Evolutionary conservation across 352 stramenopile genomes (phyloP).

Genomic region (Globisporangium apiculatum): DNA sequence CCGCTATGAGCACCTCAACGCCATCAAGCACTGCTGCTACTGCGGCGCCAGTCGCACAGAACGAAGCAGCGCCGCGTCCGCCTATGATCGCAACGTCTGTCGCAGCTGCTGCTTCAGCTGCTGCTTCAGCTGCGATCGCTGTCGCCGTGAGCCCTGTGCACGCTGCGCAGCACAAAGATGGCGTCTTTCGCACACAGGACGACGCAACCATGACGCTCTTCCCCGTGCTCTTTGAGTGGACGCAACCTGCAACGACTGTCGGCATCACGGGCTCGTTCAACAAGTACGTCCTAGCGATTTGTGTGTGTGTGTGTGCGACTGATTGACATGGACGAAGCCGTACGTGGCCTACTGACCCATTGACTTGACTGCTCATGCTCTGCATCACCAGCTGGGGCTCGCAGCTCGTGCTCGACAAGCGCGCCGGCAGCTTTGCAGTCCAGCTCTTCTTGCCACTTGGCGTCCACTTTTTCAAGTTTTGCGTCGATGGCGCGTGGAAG

Average conservation of each 20-base stretch:
- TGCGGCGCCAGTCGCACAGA: not conserved
- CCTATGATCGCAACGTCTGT: not conserved
- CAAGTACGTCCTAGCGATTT: constrained; percentile 32
- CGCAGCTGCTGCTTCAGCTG: not conserved
- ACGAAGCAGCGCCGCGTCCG: not conserved
- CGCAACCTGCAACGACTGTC: constrained; percentile 40
- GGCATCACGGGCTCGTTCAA: constrained; percentile 78
- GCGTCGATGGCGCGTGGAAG: constrained; percentile 71
- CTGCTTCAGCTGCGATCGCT: not conserved
- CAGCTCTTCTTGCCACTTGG: constrained; percentile 61
- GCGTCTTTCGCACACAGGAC: not conserved
- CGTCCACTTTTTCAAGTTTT: constrained; percentile 77
- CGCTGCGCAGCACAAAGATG: not conserved
- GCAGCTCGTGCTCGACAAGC: constrained; percentile 54
- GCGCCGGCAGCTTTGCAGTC: constrained; percentile 1
- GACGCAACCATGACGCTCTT: constrained; percentile 17
- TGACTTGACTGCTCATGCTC: not conserved
- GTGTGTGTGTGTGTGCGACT: not conserved
- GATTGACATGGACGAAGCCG: not conserved
- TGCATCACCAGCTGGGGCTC: constrained; percentile 52
- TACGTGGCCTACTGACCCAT: not conserved
- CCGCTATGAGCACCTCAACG: not conserved
- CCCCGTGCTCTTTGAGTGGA: constrained; percentile 58
- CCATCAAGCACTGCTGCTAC: not conserved
- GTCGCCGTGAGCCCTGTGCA: not conserved